Evolutionary conservation across 2,329 filamentous ascomycete species (phyloP), one percentile per base, ranked within the genome.

Genomic region (Beauveria sp.): DNA sequence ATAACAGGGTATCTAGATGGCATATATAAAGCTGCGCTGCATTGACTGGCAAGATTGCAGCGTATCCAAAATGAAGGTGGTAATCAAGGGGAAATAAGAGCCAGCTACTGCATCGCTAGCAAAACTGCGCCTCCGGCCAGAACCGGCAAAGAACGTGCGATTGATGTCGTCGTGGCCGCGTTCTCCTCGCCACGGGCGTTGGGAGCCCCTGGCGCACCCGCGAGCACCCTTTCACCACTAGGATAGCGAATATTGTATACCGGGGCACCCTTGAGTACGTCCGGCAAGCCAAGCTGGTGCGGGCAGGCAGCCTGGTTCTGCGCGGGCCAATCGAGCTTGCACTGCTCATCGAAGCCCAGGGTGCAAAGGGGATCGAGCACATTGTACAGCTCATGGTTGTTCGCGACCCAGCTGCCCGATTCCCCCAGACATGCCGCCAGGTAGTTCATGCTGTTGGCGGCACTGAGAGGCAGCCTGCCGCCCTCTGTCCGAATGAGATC

Each of bases 361-460:
- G 75, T 76, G 67, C 80, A 83, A 34, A 79, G 68, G 0, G 77
- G 64, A 65, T 83, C 82, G 62, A 74, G 70, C 51, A 83, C 80
- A 68, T 85, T 84, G 69, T 77, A 82, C 16, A 82, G 69, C 1
- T 74, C 73, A 66, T 79, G 75, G 68, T 84, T 79, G 4, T 76
- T 62, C 24, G 72, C 78, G 12, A 83, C 78, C 79, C 79, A 84
- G 65, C 73, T 78, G 61, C 69, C 65, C 4, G 63, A 60, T 7
- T 71, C 64, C 38, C 71, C 67, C 43, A 80, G 71, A 64, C 80
- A 83, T 65, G 71, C 76, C 12, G 71, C 71, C n/a, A 83, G 68
- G 60, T 76, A 83, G 67, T 83, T 80, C 75, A 82, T 81, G 74
- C 76, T 79, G 69, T 82, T 83, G 62, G 79, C 69, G 0, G 80